A percentile compares a stretch with the other conserved stretches of the same genome.
Conservation (phyloP, 1,284 basidiomycete species). For the Albatrellus sp. region DNA sequence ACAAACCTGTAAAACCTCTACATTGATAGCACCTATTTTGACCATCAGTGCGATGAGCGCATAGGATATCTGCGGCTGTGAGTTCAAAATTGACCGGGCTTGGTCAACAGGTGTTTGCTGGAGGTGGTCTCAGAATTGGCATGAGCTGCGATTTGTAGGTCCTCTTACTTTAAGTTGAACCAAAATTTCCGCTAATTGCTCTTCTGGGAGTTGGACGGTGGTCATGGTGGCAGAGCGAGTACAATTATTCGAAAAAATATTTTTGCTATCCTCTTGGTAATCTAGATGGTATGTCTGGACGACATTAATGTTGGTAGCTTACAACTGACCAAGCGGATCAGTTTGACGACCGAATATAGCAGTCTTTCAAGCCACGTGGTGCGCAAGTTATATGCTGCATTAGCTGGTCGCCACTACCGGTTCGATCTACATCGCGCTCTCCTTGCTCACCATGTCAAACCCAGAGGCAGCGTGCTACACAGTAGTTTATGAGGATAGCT, state of each 20-base stretch:
- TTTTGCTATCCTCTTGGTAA: neutral
- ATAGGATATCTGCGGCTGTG: slow-evolving; percentile 63
- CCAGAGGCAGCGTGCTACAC: slow-evolving; percentile 70
- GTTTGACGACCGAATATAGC: neutral
- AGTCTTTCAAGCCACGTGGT: neutral
- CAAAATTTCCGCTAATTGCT: slow-evolving; percentile 56
- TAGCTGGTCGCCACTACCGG: neutral
- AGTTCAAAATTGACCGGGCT: slow-evolving; percentile 52
- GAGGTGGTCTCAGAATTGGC: neutral
- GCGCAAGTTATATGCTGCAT: neutral
- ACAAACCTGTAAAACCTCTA: slow-evolving; percentile 58
- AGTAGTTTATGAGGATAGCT: slow-evolving; percentile 69
- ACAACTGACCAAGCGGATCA: too few species aligned
- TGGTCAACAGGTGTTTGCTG: slow-evolving; percentile 66
- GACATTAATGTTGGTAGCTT: too few species aligned
- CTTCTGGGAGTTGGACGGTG: slow-evolving; percentile 24
- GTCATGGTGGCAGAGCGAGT: slow-evolving; percentile 6
- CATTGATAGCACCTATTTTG: slow-evolving; percentile 57
- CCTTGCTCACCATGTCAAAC: slow-evolving; percentile 9
- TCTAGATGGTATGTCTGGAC: too few species aligned
- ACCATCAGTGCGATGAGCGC: slow-evolving; percentile 66
- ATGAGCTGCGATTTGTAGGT: too few species aligned
- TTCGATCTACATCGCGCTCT: neutral
- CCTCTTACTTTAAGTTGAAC: slow-evolving; percentile 46
- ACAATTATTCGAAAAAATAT: neutral